Percentiles rank a stretch among this genome's conserved stretches.
Conservation (phyloP, 768 basidiomycete genomes). For the Hygrophorus pudorinus region DNA sequence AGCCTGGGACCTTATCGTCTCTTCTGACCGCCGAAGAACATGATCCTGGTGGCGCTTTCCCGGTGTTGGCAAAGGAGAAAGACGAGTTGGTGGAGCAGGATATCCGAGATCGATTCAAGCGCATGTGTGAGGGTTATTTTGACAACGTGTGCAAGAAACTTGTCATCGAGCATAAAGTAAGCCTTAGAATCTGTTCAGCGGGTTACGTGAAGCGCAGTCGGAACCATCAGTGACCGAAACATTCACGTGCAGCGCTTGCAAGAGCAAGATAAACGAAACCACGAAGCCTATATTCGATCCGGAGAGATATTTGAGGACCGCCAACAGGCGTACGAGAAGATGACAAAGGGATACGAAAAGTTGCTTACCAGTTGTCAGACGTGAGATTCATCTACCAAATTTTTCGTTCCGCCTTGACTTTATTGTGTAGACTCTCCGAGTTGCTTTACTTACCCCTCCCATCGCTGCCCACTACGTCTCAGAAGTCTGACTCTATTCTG, state of each 20-base stretch:
- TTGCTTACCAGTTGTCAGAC: slow-evolving; percentile 80
- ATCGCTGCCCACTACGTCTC: slow-evolving; percentile 68
- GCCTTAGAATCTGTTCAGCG: slow-evolving; percentile 10
- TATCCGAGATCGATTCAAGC: slow-evolving; percentile 79
- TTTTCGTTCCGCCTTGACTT: slow-evolving; percentile 1
- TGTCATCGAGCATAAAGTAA: slow-evolving; percentile 81
- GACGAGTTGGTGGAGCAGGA: slow-evolving; percentile 81
- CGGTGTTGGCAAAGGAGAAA: slow-evolving; percentile 35
- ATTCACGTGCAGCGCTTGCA: slow-evolving; percentile 61
- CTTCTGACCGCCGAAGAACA: slow-evolving; percentile 17
- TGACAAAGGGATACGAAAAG: slow-evolving; percentile 94
- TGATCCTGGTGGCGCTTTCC: slow-evolving; percentile 27
- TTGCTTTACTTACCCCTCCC: slow-evolving; percentile 80
- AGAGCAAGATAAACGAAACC: slow-evolving; percentile 94
- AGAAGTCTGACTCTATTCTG: slow-evolving; percentile 73
- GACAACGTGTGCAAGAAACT: slow-evolving; percentile 88
- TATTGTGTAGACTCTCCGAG: slow-evolving; percentile 66
- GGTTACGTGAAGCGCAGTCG: not conserved
- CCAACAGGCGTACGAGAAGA: slow-evolving; percentile 97
- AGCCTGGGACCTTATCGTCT: slow-evolving; percentile 46
- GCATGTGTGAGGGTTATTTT: slow-evolving; percentile 91
- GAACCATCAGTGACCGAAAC: not conserved
- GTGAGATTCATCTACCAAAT: slow-evolving; percentile 30
- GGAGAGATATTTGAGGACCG: slow-evolving; percentile 99
- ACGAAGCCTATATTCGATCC: slow-evolving; percentile 98